A percentile compares a stretch with the other conserved stretches of the same genome.
These are phyloP conservation scores for Schoenoplectus tabernaemontani DNA, from an alignment of 202 grass and related monocot species.

Conservation along the genomic window DNA sequence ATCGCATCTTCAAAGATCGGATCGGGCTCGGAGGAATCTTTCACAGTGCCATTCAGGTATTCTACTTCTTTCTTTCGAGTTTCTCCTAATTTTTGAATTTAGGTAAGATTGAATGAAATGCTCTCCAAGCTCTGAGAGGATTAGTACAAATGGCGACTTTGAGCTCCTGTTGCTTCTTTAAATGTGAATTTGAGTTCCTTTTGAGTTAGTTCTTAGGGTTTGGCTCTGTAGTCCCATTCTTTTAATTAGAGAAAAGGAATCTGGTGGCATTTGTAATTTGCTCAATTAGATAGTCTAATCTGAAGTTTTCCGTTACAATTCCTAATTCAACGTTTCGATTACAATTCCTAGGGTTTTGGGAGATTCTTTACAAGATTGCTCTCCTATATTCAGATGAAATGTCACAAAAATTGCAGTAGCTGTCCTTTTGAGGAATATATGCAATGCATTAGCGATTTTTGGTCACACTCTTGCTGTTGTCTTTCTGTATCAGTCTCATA, in stretches of 20 bases:
- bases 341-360: constrained; percentile 6
- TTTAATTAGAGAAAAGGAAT: background rate
- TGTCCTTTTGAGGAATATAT: background rate
- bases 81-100: background rate
- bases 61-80: background rate
- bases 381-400: background rate
- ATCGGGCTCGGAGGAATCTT: constrained; percentile 99
- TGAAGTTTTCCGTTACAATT: background rate
- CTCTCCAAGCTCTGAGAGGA: background rate
- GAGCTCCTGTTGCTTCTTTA: background rate
- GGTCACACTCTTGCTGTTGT: background rate
- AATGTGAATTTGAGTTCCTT: background rate
- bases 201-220: background rate
- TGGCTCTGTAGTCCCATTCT: background rate
- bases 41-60: constrained; percentile 92
- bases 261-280: background rate
- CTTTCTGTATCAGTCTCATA: background rate
- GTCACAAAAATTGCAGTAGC: background rate
- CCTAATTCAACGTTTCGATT: background rate
- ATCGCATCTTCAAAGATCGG: constrained; percentile 97
- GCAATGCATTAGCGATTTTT: background rate
- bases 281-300: background rate
- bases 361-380: background rate
- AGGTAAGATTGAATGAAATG: background rate
- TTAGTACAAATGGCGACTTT: background rate